Evolutionary conservation across 2,329 filamentous ascomycete species (phyloP).

Genomic region (Aspergillus amoenus): DNA sequence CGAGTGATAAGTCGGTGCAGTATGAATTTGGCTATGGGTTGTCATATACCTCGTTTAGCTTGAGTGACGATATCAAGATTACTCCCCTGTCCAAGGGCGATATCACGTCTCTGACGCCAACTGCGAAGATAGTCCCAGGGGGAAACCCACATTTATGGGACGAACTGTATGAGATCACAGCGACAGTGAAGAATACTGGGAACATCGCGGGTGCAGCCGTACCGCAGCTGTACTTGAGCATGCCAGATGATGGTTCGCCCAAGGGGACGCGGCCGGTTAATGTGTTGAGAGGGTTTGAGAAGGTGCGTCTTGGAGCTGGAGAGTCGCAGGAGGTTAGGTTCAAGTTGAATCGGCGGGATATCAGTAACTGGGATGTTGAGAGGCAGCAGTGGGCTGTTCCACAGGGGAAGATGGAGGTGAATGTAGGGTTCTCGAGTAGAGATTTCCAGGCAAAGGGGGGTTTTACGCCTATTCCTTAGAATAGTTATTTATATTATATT

Average conservation of each 20-base stretch:
- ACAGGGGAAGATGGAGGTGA: not conserved
- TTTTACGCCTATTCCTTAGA: too few relatives aligned
- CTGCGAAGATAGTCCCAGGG: not conserved
- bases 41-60: not conserved
- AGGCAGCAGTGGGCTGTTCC: conserved; percentile 56
- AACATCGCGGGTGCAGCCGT: conserved; percentile 65
- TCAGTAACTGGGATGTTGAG: conserved; percentile 63
- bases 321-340: conserved; percentile 51
- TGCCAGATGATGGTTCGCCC: conserved; percentile 23
- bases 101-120: not conserved
- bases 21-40: not conserved
- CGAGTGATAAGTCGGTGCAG: not conserved
- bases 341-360: conserved; percentile 56
- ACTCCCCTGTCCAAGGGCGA: not conserved
- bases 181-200: conserved; percentile 72
- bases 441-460: not conserved
- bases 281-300: conserved; percentile 64
- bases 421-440: conserved; percentile 2
- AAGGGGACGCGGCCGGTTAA: conserved; percentile 36
- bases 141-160: not conserved
- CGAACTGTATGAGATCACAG: conserved; percentile 38
- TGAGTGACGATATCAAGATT: not conserved
- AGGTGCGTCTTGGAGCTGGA: conserved; percentile 52
- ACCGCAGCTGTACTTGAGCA: conserved; percentile 52
- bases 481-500: too few relatives aligned